Percentiles rank a stretch among this genome's conserved stretches.
Conservation (phyloP, 148 eudicot genomes). For the Diospyros lotus region DNA sequence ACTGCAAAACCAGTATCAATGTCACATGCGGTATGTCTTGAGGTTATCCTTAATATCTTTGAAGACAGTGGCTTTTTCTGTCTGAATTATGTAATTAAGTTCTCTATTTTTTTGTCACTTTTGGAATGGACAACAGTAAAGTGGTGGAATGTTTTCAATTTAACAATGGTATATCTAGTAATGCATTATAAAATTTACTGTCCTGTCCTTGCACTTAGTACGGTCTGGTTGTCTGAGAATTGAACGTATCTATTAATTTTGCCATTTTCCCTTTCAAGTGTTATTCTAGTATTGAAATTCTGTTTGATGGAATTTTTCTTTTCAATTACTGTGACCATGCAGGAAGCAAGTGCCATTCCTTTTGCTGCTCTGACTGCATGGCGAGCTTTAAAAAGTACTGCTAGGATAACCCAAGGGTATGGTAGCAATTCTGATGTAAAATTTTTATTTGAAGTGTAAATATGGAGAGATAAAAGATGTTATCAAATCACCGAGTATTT, state of each 20-base stretch:
- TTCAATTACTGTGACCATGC: slow-evolving; percentile 13
- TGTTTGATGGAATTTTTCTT: background rate
- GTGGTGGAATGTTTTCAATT: background rate
- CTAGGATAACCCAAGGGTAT: slow-evolving; percentile 82
- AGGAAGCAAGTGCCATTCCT: slow-evolving; percentile 95
- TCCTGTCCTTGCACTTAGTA: background rate
- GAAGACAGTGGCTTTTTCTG: slow-evolving; percentile 7
- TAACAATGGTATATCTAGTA: background rate
- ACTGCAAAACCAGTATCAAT: slow-evolving; percentile 54
- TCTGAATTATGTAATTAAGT: background rate
- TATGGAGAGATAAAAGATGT: background rate
- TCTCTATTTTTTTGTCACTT: background rate
- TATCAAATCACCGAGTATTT: background rate
- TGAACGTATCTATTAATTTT: background rate
- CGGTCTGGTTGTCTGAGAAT: background rate
- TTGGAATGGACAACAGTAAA: background rate
- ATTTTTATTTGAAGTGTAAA: background rate
- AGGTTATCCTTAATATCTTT: background rate
- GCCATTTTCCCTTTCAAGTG: background rate
- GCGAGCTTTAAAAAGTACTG: slow-evolving; percentile 85
- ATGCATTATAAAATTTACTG: background rate
- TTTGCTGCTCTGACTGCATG: slow-evolving; percentile 99
- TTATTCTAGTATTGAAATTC: background rate
- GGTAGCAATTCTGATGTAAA: slow-evolving; percentile 13
- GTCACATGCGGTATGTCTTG: slow-evolving; percentile 73